phyloP scores from a whole-genome alignment of 257 asterid species.

The Eucommia ulmoides region DNA sequence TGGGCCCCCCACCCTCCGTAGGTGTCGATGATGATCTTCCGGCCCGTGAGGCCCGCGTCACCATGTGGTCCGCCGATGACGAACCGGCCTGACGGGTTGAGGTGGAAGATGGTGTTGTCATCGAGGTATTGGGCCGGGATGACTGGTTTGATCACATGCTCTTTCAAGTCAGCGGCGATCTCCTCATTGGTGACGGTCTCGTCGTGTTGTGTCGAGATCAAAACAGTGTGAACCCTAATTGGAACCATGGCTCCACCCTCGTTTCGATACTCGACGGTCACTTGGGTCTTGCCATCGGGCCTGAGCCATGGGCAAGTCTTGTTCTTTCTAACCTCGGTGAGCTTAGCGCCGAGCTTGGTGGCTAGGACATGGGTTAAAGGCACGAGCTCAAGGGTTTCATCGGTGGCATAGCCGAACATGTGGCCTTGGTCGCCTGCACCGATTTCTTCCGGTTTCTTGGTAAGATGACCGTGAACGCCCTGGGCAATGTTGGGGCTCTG shows the following conservation, averaged over 20 bases:
- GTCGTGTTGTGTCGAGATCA: slow-evolving; percentile 14
- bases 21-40: slow-evolving; percentile 18
- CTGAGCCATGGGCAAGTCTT: slow-evolving; percentile 16
- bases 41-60: slow-evolving; percentile 11
- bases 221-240: slow-evolving; percentile 9
- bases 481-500: too few relatives aligned
- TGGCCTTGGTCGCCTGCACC: slow-evolving; percentile 24
- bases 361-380: slow-evolving; percentile 18
- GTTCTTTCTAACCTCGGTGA: slow-evolving; percentile 8
- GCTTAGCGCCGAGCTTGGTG: slow-evolving; percentile 9
- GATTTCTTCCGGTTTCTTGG: slow-evolving; percentile 13
- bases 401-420: too few relatives aligned
- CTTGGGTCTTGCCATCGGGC: slow-evolving; percentile 19
- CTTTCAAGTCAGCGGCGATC: slow-evolving; percentile 1
- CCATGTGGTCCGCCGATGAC: slow-evolving; percentile 15
- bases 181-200: slow-evolving; percentile 6
- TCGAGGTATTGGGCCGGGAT: slow-evolving; percentile 8
- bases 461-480: slow-evolving; percentile 12
- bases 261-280: slow-evolving; percentile 11
- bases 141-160: too few relatives aligned
- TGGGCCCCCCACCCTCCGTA: too few relatives aligned
- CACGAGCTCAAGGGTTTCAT: slow-evolving; percentile 15
- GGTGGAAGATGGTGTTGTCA: slow-evolving; percentile 2
- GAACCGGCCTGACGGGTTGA: slow-evolving; percentile 3
- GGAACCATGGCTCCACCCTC: slow-evolving; percentile 18